A percentile compares a stretch with the other conserved stretches of the same genome.
These are phyloP conservation scores for Sclerotinia borealis DNA, from an alignment of 2,329 filamentous ascomycete species.

Conservation along the genomic window DNA sequence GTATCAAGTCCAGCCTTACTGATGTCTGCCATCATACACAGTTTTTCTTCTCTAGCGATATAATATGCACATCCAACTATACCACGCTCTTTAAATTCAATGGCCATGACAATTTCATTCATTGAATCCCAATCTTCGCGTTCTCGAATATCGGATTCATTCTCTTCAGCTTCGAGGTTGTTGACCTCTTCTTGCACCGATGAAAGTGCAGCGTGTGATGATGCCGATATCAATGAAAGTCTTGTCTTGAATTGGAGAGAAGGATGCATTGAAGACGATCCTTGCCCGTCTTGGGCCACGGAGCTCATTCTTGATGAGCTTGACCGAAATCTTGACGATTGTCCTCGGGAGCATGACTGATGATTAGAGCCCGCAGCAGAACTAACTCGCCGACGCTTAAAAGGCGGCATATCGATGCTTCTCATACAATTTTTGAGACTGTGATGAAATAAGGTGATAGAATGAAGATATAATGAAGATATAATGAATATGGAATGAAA, in stretches of 20 bases:
- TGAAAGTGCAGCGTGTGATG: conserved; percentile 10
- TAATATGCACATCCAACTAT: conserved; percentile 83
- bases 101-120: conserved; percentile 71
- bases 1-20: conserved; percentile 61
- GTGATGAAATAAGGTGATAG: not conserved
- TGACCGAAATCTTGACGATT: conserved; percentile 12
- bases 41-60: conserved; percentile 58
- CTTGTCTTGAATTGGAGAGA: conserved; percentile 17
- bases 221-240: conserved; percentile 17
- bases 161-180: conserved; percentile 21
- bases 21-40: conserved; percentile 75
- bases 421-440: not conserved
- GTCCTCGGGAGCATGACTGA: conserved; percentile 14
- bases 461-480: not conserved
- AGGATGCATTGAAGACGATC: conserved; percentile 20
- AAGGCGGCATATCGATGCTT: conserved; percentile 12
- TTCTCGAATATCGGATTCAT: conserved; percentile 30
- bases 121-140: conserved; percentile 44
- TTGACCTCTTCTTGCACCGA: conserved; percentile 15
- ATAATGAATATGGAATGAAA: not conserved
- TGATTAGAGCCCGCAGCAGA: conserved; percentile 11
- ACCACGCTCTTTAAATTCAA: conserved; percentile 65
- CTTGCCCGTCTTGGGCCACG: conserved; percentile 12
- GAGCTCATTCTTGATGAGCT: conserved; percentile 21
- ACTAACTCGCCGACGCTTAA: conserved; percentile 24